Evolutionary conservation across 192 early-diverging fungal species (phyloP).

Genomic region (Radiomyces spectabilis): DNA sequence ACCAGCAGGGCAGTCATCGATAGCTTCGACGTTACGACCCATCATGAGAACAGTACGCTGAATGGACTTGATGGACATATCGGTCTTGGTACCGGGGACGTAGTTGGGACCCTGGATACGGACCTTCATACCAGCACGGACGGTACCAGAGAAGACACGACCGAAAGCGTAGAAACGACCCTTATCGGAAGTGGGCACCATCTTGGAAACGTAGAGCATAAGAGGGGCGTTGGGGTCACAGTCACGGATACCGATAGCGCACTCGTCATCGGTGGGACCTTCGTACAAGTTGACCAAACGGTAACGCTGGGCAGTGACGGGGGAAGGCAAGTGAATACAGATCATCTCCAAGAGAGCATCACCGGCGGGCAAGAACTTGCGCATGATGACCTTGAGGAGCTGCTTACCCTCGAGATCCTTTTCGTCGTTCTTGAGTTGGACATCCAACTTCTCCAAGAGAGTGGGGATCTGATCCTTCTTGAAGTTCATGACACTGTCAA

Average conservation of each 20-base stretch:
- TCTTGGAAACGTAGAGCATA: conserved; percentile 98
- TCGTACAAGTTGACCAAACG: conserved; percentile 90
- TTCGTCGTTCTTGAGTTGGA: conserved; percentile 78
- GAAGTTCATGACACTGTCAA: conserved; percentile 90
- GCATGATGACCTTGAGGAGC: conserved; percentile 91
- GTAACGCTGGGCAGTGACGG: conserved; percentile 82
- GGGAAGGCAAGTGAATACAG: conserved; percentile 94
- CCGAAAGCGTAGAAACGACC: conserved; percentile 98
- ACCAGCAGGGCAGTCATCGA: conserved; percentile 97
- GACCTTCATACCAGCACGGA: conserved; percentile 92
- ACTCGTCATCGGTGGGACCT: conserved; percentile 89
- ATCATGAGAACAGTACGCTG: conserved; percentile 99
- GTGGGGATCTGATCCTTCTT: conserved; percentile 76
- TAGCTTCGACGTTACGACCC: conserved; percentile 93
- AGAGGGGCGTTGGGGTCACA: conserved; percentile 92
- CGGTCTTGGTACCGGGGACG: conserved; percentile 79
- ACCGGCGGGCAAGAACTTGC: conserved; percentile 94
- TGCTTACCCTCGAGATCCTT: conserved; percentile 84
- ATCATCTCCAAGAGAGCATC: conserved; percentile 98
- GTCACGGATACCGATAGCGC: conserved; percentile 72
- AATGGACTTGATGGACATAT: conserved; percentile 89
- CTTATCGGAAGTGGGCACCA: conserved; percentile 97
- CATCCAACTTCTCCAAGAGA: conserved; percentile 81
- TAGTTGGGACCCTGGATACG: conserved; percentile 98
- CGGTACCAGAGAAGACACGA: conserved; percentile 98